These are phyloP conservation scores for Tripterygium wilfordii DNA, from an alignment of 177 flowering plant species.

Conservation along the genomic window DNA sequence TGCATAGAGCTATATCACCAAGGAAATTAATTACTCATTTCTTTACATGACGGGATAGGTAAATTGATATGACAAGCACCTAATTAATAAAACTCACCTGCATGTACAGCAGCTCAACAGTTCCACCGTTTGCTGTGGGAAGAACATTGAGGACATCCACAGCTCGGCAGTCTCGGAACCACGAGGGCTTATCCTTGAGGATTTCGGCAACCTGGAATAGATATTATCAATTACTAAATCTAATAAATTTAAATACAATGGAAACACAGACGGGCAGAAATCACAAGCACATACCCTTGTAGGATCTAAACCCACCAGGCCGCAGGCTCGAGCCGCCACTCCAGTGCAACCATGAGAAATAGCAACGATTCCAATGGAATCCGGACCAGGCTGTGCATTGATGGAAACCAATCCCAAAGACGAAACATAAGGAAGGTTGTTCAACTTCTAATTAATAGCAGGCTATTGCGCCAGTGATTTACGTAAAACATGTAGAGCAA, in stretches of 20 bases:
- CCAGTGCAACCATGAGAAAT: slow-evolving; percentile 99
- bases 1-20: slow-evolving; percentile 64
- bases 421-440: not conserved
- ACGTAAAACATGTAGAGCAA: too few relatives aligned
- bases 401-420: not conserved
- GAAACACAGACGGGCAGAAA: not conserved
- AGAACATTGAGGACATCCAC: slow-evolving; percentile 86
- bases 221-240: not conserved
- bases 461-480: too few relatives aligned
- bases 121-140: slow-evolving; percentile 98
- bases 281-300: slow-evolving; percentile 56
- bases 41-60: not conserved
- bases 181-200: slow-evolving; percentile 94
- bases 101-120: slow-evolving; percentile 95
- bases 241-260: slow-evolving; percentile 1
- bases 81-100: slow-evolving; percentile 45
- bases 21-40: not conserved
- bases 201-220: slow-evolving; percentile 81
- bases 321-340: slow-evolving; percentile 99
- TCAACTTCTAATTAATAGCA: too few relatives aligned
- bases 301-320: slow-evolving; percentile 97
- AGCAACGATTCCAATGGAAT: slow-evolving; percentile 99
- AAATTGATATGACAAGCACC: not conserved
- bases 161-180: slow-evolving; percentile 97
- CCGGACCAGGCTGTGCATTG: slow-evolving; percentile 98